Base-by-base conservation (phyloP, 768 basidiomycete species). In the Collybia mongolica region DNA sequence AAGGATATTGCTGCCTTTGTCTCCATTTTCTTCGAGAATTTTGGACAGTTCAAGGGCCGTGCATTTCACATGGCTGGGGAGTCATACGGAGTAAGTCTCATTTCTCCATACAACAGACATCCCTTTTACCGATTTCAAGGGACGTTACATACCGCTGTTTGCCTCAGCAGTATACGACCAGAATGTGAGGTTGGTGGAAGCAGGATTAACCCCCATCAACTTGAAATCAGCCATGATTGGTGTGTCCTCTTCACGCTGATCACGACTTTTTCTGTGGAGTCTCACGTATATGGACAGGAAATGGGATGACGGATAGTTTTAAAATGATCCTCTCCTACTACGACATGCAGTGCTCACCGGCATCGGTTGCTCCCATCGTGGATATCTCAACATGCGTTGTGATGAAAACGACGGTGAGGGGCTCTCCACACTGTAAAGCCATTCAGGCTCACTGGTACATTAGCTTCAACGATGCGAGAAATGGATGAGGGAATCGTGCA, bases 91-190 rank as follows among this genome's bases (percentile, higher is more conserved):
- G 89, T 88, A 53, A 51, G 81, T 39, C 39, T 19, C 39, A 19
- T 20, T 12, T 6, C 1, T 1, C 8, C 9, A 43, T 69, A 22
- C 19, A 20, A 22, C 9, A 24, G 19, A 11, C 6, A 17, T 47
- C 18, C 39, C 24, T 32, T 9, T 26, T 41, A 5, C 6, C 51
- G 15, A 12, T 38, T 46, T 20, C 17, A 45, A 86, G 86, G 85
- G 86, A 5, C 79, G 83, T 9, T 87, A 88, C 58, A 70, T 89
- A 1, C 87, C 85, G 0, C 69, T 87, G 1, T 93, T 93, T 54
- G 90, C 89, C 0, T 77, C 86, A 14, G 83, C 84, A 26, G 82
- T 93, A 9, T 79, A 84, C 43, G 90, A 93, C 65, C 81, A 85
- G 56, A 92, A 93, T 63, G 58, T 65, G 41, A 61, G 71, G 23